phyloP scores from a whole-genome alignment of 805 yeast species.

The Ogataea trehaloabstinens region DNA sequence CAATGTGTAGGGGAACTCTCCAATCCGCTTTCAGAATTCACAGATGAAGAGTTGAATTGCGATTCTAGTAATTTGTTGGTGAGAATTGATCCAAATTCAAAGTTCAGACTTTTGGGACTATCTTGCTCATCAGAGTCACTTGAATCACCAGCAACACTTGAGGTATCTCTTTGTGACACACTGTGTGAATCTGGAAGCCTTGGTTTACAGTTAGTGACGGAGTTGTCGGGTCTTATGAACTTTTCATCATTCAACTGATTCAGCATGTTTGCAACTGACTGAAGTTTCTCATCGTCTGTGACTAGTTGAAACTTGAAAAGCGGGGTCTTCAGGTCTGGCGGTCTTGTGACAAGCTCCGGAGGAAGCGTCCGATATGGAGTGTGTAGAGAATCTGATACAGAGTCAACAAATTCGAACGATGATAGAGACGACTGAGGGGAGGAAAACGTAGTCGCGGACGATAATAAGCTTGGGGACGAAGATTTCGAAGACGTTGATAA shows the following conservation, averaged over 20 bases:
- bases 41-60: neutral
- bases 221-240: conserved; percentile 8
- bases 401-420: conserved; percentile 21
- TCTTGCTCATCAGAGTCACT: conserved; percentile 2
- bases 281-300: conserved; percentile 24
- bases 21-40: neutral
- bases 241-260: conserved; percentile 14
- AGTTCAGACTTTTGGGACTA: conserved; percentile 6
- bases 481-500: conserved; percentile 27
- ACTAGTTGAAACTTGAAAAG: conserved; percentile 27
- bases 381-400: conserved; percentile 7
- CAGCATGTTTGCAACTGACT: conserved; percentile 12
- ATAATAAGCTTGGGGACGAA: conserved; percentile 28
- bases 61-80: conserved; percentile 2
- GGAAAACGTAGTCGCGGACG: conserved; percentile 23
- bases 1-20: neutral
- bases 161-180: neutral
- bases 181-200: conserved; percentile 16
- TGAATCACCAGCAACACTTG: no score
- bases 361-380: conserved; percentile 28
- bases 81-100: conserved; percentile 8
- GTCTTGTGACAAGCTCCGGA: conserved; percentile 41
- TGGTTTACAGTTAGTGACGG: conserved; percentile 16
- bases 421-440: conserved; percentile 31
- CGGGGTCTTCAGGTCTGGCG: conserved; percentile 21